Percentiles rank a stretch among this genome's conserved stretches.
Conservation (phyloP, 2,329 filamentous ascomycete genomes). For the Helminthosporium solani region DNA sequence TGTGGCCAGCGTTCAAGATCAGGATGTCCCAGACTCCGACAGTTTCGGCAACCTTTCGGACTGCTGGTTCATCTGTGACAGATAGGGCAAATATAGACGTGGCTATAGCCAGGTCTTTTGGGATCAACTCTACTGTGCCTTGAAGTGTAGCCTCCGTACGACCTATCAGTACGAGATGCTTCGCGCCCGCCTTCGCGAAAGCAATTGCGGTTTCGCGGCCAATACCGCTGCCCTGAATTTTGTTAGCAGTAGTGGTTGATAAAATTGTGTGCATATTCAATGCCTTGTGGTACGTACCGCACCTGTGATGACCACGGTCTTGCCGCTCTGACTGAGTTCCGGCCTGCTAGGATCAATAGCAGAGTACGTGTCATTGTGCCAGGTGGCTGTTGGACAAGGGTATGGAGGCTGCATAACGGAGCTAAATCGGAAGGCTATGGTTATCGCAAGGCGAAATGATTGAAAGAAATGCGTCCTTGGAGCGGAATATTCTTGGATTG, state of each 20-base stretch:
- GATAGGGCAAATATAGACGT: constrained; percentile 7
- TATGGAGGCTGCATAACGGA: constrained; percentile 11
- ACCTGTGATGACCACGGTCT: constrained; percentile 24
- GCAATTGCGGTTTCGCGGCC: constrained; percentile 45
- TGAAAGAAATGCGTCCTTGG: no score
- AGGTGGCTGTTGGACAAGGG: constrained; percentile 12
- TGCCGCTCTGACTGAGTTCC: constrained; percentile 16
- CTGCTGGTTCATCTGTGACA: constrained; percentile 12
- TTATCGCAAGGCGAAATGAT: no score
- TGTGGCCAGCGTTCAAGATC: constrained; percentile 18
- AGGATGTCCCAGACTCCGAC: constrained; percentile 23
- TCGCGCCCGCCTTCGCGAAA: constrained; percentile 46
- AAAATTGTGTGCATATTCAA: not conserved
- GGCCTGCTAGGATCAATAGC: constrained; percentile 16
- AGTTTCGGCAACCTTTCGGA: constrained; percentile 14
- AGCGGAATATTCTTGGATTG: no score
- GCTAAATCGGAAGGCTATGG: not conserved
- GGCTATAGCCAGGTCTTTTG: not conserved
- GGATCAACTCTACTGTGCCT: constrained; percentile 10
- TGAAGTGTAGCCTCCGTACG: constrained; percentile 26
- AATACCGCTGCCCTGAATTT: constrained; percentile 44
- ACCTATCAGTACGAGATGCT: constrained; percentile 46
- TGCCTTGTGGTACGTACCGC: constrained; percentile 10
- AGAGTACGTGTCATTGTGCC: constrained; percentile 14
- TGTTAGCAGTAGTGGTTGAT: not conserved